phyloP scores from a whole-genome alignment of 345 rosid species.

The Firmiana major region DNA sequence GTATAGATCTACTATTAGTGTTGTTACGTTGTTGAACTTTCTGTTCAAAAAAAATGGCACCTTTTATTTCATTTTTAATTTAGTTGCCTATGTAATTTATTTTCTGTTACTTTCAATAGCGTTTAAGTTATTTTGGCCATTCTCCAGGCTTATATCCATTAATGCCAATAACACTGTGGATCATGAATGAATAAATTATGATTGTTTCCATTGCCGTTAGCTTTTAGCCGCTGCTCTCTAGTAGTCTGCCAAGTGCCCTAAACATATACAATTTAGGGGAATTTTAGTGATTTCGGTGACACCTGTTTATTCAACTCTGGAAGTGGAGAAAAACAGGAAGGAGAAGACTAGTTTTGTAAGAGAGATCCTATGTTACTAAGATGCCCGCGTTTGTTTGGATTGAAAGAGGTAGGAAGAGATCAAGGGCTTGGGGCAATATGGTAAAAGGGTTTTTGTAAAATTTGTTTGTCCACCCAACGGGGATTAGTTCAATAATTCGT shows the following conservation, averaged over 20 bases:
- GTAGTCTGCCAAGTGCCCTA: not conserved
- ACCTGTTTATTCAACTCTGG: not conserved
- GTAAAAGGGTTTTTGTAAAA: not conserved
- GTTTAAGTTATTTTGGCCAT: not conserved
- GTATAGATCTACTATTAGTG: constrained; percentile 29
- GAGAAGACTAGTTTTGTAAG: not conserved
- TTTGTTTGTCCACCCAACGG: constrained; percentile 12
- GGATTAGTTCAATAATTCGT: no score
- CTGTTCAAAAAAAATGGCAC: constrained; percentile 11
- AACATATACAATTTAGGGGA: not conserved
- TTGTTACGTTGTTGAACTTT: constrained; percentile 18
- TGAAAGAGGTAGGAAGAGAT: not conserved
- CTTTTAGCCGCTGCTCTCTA: not conserved
- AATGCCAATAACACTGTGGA: not conserved
- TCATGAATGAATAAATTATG: not conserved
- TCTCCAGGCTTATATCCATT: not conserved
- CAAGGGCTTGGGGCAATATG: constrained; percentile 14
- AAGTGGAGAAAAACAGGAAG: not conserved
- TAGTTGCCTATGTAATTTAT: no score
- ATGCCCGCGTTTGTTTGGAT: not conserved
- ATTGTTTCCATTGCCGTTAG: not conserved
- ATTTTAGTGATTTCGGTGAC: constrained; percentile 9
- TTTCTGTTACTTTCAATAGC: not conserved
- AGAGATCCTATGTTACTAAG: not conserved
- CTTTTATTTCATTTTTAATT: not conserved